Evolutionary conservation across 805 yeast genomes (phyloP), one percentile per base, ranked within the genome.

Genomic region (Saturnispora serradocipensis): DNA sequence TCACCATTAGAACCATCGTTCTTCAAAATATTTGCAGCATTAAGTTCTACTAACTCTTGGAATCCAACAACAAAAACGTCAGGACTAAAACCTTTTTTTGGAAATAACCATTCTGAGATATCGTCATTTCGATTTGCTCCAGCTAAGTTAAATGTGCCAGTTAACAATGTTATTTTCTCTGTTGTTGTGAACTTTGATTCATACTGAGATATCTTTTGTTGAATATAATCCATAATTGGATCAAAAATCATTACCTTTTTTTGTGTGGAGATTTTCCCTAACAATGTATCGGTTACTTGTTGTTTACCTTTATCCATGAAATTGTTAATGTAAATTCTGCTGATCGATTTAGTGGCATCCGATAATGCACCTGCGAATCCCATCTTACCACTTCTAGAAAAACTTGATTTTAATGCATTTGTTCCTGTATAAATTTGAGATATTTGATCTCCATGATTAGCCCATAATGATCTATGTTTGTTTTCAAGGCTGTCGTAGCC

Each of bases 401-500:
- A 93, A 4, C 97, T 88, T 0, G 97, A 87, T 67, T 93, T 93
- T 55, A 93, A 73, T 0, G 99, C 99, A 54, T 95, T 95, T 0
- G 99, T 93, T 28, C 99, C 98, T 0, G 99, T 91, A 67, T 93
- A 93, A 16, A 93, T 91, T 64, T 88, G 95, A 2, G 97, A 88
- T 4, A 93, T 82, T 58, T 88, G 96, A 67, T 93, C 99, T 52
- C 99, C 99, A 66, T 93, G 93, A 66, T 93, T 97, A 1, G 99
- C 99, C 99, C 99, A 93, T 18, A 93, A 70, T 6, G 86, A 78
- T 58, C 90, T 87, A 58, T 90, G 96, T 51, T 82, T 83, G n/a
- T 73, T 68, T 63, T 82, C 75, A 25, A 87, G 69, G 18, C 82
- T 91, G n/a, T 53, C 45, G 24, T 77, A 71, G 4, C 72, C 74